A percentile compares a stretch with the other conserved stretches of the same genome.
Conservation (phyloP, 306 rosid species). For the Vigna hirtella region DNA sequence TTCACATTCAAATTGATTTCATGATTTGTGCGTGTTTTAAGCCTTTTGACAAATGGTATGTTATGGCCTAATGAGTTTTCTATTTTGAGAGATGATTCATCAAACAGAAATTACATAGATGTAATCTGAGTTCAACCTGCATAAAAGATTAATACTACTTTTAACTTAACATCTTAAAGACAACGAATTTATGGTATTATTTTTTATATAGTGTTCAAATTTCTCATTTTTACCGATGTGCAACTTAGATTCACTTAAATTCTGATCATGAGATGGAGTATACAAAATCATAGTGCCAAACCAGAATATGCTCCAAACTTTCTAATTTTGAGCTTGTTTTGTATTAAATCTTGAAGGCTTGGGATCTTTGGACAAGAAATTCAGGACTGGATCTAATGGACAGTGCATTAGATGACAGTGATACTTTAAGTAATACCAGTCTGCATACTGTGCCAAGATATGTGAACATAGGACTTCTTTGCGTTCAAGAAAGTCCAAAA, state of each 20-base stretch:
- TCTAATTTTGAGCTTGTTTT: not conserved
- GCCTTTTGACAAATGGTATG: not conserved
- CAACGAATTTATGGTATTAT: too few relatives aligned
- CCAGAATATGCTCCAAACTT: not conserved
- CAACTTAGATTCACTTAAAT: too few relatives aligned
- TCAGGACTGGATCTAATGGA: constrained; percentile 41
- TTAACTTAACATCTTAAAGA: too few relatives aligned
- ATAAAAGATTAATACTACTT: too few relatives aligned
- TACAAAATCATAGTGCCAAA: not conserved
- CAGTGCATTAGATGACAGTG: not conserved
- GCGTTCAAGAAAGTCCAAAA: constrained; percentile 51
- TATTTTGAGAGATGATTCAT: too few relatives aligned
- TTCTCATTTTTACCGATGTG: too few relatives aligned
- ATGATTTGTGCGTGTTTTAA: not conserved
- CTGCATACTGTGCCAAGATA: constrained; percentile 10
- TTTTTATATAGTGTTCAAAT: too few relatives aligned
- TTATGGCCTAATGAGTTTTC: too few relatives aligned
- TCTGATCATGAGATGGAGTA: not conserved
- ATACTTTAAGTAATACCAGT: too few relatives aligned
- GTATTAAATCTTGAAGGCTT: constrained; percentile 38
- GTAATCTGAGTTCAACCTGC: too few relatives aligned
- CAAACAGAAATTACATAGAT: too few relatives aligned
- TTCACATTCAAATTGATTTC: not conserved
- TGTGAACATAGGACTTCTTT: constrained; percentile 46
- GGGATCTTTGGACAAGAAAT: constrained; percentile 50